phyloP scores from a whole-genome alignment of 78 protist genomes.

The Fonticula alba region DNA sequence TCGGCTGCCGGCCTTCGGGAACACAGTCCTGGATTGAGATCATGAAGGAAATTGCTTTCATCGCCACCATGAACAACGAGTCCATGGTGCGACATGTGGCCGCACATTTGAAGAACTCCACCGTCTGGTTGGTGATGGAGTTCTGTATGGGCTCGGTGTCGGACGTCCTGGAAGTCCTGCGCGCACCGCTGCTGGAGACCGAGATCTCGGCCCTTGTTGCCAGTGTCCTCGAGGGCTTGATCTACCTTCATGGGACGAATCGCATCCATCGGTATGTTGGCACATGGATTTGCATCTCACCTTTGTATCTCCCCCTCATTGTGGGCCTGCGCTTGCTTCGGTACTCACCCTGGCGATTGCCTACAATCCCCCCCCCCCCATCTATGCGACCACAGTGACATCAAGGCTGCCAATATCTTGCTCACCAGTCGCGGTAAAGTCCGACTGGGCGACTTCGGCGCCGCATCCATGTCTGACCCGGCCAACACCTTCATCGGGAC shows the following conservation, averaged over 20 bases:
- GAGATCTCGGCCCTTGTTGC: background rate
- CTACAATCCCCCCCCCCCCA: too few relatives aligned
- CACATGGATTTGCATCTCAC: too few relatives aligned
- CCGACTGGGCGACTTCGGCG: constrained; percentile 42
- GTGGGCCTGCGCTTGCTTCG: background rate
- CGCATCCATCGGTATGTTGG: background rate
- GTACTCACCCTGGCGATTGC: background rate
- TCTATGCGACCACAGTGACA: background rate
- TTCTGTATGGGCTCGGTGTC: background rate
- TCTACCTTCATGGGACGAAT: background rate
- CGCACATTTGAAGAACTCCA: background rate
- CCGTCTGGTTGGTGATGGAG: background rate
- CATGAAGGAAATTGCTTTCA: background rate
- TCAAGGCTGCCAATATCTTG: constrained; percentile 23
- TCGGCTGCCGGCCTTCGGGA: background rate
- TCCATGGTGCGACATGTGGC: background rate
- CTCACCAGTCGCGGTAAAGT: constrained; percentile 1
- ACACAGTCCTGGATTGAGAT: background rate
- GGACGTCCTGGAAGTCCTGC: background rate
- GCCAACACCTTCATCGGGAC: constrained; percentile 42
- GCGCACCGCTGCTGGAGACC: background rate
- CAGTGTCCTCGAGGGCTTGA: background rate
- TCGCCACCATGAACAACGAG: background rate
- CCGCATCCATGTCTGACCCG: background rate
- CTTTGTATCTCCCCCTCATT: background rate